Percentiles rank a stretch among this genome's conserved stretches.
phyloP scores from a whole-genome alignment of 331 rosid species.

The Quercus lobata region DNA sequence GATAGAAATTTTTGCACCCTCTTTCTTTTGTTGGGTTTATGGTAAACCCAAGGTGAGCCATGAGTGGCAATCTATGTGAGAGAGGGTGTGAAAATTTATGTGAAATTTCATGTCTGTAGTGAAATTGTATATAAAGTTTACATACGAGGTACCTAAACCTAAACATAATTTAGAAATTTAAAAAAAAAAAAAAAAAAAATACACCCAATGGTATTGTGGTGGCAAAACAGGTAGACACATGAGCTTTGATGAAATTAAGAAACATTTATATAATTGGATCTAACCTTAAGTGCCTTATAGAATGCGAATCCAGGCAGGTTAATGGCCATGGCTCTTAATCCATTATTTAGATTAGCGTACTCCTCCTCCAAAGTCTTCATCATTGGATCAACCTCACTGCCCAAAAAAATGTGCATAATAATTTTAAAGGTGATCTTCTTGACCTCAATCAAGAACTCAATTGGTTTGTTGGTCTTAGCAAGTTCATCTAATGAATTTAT shows the following conservation, averaged over 20 bases:
- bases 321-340: constrained; percentile 52
- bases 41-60: too few species aligned
- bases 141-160: too few species aligned
- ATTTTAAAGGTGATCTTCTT: constrained; percentile 56
- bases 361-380: constrained; percentile 30
- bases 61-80: too few species aligned
- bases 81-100: too few species aligned
- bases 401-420: constrained; percentile 48
- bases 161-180: too few species aligned
- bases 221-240: too few species aligned
- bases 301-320: constrained; percentile 71
- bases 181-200: too few species aligned
- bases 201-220: too few species aligned
- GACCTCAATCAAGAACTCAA: constrained; percentile 55
- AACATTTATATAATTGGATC: neutral
- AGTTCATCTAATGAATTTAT: constrained; percentile 30
- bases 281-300: constrained; percentile 61
- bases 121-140: too few species aligned
- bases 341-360: constrained; percentile 39
- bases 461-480: constrained; percentile 23
- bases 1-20: too few species aligned
- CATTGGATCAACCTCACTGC: constrained; percentile 31
- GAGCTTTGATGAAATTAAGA: neutral
- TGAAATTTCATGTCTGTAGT: too few species aligned
- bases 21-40: too few species aligned